These are phyloP conservation scores for Ogataea trehalophila DNA, from an alignment of 805 yeast species.

Conservation along the genomic window DNA sequence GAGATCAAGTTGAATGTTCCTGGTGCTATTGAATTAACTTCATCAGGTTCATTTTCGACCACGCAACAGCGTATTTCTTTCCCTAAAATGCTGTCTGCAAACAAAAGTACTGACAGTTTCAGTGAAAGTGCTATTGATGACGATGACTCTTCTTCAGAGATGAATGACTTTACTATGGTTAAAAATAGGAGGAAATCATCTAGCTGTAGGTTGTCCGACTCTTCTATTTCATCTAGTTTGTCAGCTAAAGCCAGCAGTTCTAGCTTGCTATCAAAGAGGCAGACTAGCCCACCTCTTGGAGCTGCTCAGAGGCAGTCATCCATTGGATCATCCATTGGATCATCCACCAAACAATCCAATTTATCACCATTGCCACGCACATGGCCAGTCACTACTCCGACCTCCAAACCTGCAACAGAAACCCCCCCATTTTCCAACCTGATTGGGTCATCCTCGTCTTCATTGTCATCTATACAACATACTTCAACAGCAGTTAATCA, in stretches of 20 bases:
- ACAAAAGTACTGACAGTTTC: conserved; percentile 1
- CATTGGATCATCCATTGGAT: conserved; percentile 1
- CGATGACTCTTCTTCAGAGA: conserved; percentile 16
- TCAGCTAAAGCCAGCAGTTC: conserved; percentile 1
- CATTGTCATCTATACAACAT: background rate
- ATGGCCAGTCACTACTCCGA: too few relatives aligned
- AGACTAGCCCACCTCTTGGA: conserved; percentile 3
- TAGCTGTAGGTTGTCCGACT: conserved; percentile 4
- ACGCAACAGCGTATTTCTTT: background rate
- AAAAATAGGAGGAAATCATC: conserved; percentile 29
- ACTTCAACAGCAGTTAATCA: too few relatives aligned
- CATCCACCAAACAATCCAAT: conserved; percentile 9
- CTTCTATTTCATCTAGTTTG: conserved; percentile 1
- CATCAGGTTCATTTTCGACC: conserved; percentile 3
- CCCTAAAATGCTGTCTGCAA: background rate
- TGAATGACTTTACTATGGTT: conserved; percentile 32
- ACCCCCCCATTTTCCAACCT: background rate
- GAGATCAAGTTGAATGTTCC: conserved; percentile 18
- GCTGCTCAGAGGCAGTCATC: background rate
- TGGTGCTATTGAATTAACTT: conserved; percentile 13
- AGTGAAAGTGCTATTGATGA: conserved; percentile 23
- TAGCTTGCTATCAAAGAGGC: conserved; percentile 2
- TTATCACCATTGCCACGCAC: background rate
- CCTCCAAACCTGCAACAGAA: too few relatives aligned
- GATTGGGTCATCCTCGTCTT: conserved; percentile 6